These are phyloP conservation scores for Cytospora leucostoma DNA, from an alignment of 2,329 filamentous ascomycete genomes.

Conservation along the genomic window DNA sequence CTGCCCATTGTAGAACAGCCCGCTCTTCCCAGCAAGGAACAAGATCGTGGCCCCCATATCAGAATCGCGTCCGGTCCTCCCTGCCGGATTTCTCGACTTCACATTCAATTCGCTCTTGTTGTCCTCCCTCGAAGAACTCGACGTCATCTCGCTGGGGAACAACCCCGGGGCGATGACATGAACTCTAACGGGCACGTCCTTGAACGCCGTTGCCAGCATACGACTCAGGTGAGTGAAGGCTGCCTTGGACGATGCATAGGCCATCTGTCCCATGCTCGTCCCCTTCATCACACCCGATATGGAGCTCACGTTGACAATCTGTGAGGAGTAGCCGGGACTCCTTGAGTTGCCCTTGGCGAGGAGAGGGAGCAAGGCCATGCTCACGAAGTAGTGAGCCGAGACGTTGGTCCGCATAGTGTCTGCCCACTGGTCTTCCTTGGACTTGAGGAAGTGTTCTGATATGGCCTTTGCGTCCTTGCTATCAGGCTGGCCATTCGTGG, in stretches of 20 bases:
- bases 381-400: conserved; percentile 50
- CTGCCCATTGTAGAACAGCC: conserved; percentile 55
- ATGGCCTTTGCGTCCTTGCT: conserved; percentile 49
- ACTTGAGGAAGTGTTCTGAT: conserved; percentile 52
- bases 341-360: conserved; percentile 47
- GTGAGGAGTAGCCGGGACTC: conserved; percentile 49
- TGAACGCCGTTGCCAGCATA: conserved; percentile 48
- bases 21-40: conserved; percentile 52
- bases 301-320: conserved; percentile 52
- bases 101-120: conserved; percentile 49
- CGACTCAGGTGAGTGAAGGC: conserved; percentile 46
- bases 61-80: conserved; percentile 44
- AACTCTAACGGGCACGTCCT: conserved; percentile 54
- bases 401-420: conserved; percentile 55
- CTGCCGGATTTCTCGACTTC: conserved; percentile 46
- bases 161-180: conserved; percentile 59
- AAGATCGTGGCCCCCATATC: conserved; percentile 55
- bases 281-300: conserved; percentile 56
- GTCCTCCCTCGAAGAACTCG: conserved; percentile 44
- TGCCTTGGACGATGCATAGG: conserved; percentile 53
- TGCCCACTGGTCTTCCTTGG: conserved; percentile 47
- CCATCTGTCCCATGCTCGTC: conserved; percentile 51
- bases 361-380: conserved; percentile 53
- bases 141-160: conserved; percentile 48
- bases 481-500: conserved; percentile 46